Evolutionary conservation across 257 asterid species (phyloP).

Genomic region (Anisodus acutangulus): DNA sequence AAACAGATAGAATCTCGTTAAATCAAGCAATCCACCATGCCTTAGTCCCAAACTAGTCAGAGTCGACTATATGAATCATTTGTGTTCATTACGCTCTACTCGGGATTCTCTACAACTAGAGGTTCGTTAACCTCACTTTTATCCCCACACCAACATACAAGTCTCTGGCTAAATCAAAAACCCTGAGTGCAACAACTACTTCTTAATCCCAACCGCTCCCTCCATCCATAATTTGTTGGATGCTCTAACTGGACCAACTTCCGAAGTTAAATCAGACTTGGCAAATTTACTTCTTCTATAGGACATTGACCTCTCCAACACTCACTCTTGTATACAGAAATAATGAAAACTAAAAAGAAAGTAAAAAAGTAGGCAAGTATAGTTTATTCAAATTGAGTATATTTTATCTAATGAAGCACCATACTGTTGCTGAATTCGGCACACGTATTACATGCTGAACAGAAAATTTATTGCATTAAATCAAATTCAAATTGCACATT

Average conservation of each 20-base stretch:
- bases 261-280: not conserved
- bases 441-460: not conserved
- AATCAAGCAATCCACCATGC: not conserved
- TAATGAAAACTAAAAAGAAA: too few species aligned
- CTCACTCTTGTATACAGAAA: too few species aligned
- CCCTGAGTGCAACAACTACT: not conserved
- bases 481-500: constrained; percentile 17
- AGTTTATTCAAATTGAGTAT: not conserved
- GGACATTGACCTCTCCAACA: too few species aligned
- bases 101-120: constrained; percentile 2
- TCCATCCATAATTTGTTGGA: not conserved
- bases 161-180: not conserved
- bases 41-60: not conserved
- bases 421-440: not conserved
- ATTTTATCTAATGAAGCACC: constrained; percentile 6
- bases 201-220: not conserved
- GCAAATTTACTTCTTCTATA: not conserved
- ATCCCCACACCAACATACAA: not conserved
- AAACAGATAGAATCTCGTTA: constrained; percentile 17
- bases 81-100: constrained; percentile 15
- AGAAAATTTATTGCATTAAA: not conserved
- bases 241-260: not conserved
- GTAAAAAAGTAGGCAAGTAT: too few species aligned
- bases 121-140: not conserved
- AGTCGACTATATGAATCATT: constrained; percentile 2